These are phyloP conservation scores for Syzygium aromaticum DNA, from an alignment of 345 rosid species.

Conservation along the genomic window DNA sequence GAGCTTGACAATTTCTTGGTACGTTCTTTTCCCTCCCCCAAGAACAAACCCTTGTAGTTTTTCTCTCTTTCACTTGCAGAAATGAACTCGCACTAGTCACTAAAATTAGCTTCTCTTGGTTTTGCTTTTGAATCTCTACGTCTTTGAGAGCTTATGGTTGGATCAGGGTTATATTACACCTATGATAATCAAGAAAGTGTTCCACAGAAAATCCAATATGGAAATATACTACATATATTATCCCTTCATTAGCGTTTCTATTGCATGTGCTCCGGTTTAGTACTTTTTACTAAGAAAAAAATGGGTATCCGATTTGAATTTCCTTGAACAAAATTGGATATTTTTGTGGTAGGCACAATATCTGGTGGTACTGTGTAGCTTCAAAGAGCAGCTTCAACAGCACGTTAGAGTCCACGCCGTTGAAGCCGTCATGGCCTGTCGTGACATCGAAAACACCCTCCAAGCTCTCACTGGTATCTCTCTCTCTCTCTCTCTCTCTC, in stretches of 20 bases:
- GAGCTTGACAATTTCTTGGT: conserved; percentile 96
- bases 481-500: neutral
- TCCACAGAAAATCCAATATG: neutral
- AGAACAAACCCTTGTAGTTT: neutral
- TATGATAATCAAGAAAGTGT: neutral
- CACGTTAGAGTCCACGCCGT: conserved; percentile 98
- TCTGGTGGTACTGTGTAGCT: conserved; percentile 80
- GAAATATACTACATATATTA: too few relatives aligned
- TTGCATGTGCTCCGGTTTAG: neutral
- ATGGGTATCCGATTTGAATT: neutral
- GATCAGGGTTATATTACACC: neutral
- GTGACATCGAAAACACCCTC: conserved; percentile 82
- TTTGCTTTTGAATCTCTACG: neutral
- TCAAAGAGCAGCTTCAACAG: conserved; percentile 97
- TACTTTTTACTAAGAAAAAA: neutral
- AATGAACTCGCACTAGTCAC: neutral
- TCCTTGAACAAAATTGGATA: neutral
- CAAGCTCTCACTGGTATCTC: conserved; percentile 84
- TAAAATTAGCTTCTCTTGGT: neutral
- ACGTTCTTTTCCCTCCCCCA: neutral
- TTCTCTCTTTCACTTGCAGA: neutral
- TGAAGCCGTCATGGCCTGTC: conserved; percentile 99
- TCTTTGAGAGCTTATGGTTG: neutral
- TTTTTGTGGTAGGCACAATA: conserved; percentile 61
- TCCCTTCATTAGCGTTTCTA: neutral